Conservation (phyloP, 441 rosid genomes). For the Erysimum cheiri region DNA sequence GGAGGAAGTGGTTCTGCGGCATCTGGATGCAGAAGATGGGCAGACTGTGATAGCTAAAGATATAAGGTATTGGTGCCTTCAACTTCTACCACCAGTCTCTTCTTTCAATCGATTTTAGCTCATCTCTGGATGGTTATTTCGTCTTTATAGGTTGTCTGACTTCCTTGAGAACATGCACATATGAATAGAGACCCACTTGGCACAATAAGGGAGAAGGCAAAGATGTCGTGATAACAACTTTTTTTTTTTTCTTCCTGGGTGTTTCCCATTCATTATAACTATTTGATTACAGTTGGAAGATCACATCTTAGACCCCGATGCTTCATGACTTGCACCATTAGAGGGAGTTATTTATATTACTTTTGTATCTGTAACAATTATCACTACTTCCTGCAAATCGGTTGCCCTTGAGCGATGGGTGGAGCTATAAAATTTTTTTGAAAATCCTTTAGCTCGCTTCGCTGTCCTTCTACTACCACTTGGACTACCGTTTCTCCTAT, state of each 20-base stretch:
- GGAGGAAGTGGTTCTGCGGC: slow-evolving; percentile 78
- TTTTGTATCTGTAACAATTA: slow-evolving; percentile 20
- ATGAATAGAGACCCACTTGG: slow-evolving; percentile 31
- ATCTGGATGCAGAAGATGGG: slow-evolving; percentile 85
- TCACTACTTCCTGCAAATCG: background rate
- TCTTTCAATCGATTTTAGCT: slow-evolving; percentile 16
- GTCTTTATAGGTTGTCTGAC: slow-evolving; percentile 71
- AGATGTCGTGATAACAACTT: slow-evolving; percentile 26
- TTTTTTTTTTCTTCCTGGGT: background rate
- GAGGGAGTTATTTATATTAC: slow-evolving; percentile 1
- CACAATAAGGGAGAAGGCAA: slow-evolving; percentile 23
- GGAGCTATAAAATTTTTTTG: background rate
- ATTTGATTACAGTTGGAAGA: slow-evolving; percentile 25
- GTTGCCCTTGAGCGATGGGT: background rate
- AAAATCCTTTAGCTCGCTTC: background rate
- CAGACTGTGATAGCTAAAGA: slow-evolving; percentile 74
- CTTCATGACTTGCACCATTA: slow-evolving; percentile 6
- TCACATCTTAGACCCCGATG: slow-evolving; percentile 1
- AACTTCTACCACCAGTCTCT: slow-evolving; percentile 18
- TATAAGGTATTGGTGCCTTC: slow-evolving; percentile 54
- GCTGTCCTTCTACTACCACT: background rate
- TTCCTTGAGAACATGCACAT: slow-evolving; percentile 67
- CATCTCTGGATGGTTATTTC: slow-evolving; percentile 18
- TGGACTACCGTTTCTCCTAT: background rate
- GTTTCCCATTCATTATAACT: slow-evolving; percentile 20